These are phyloP conservation scores for Pulveroboletus sp. DNA, from an alignment of 768 basidiomycete genomes.

Conservation along the genomic window DNA sequence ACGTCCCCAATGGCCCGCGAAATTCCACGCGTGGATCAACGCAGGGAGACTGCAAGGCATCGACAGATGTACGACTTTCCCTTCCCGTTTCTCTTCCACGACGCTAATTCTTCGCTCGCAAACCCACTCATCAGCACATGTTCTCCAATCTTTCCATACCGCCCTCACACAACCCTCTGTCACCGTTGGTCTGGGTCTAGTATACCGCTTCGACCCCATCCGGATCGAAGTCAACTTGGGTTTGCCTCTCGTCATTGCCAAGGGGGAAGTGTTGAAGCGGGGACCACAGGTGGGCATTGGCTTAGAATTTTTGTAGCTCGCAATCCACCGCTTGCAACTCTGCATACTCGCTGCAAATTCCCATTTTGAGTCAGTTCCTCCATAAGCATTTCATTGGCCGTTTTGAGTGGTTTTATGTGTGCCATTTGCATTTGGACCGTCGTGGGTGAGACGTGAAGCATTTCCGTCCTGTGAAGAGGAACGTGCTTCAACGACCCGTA, in stretches of 20 bases:
- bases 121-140: constrained; percentile 1
- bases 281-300: constrained; percentile 83
- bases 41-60: constrained; percentile 68
- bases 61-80: constrained; percentile 47
- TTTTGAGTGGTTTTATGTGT: too few species aligned
- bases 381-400: too few species aligned
- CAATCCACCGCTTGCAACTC: constrained; percentile 5
- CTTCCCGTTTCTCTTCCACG: background rate
- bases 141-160: constrained; percentile 9
- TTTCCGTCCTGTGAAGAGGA: too few species aligned
- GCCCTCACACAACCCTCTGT: constrained; percentile 49
- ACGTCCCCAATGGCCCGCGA: constrained; percentile 81
- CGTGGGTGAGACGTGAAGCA: too few species aligned
- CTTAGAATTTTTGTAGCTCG: constrained; percentile 61
- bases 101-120: background rate
- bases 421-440: too few species aligned
- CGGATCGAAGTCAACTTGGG: constrained; percentile 89
- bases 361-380: too few species aligned
- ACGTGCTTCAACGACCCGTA: too few species aligned
- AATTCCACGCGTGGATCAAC: constrained; percentile 77
- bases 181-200: constrained; percentile 76
- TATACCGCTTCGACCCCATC: constrained; percentile 79
- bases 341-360: too few species aligned
- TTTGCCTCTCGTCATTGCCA: constrained; percentile 68
- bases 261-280: constrained; percentile 59